Evolutionary conservation across 2,329 filamentous ascomycete species (phyloP).

Genomic region (Fusarium equiseti): DNA sequence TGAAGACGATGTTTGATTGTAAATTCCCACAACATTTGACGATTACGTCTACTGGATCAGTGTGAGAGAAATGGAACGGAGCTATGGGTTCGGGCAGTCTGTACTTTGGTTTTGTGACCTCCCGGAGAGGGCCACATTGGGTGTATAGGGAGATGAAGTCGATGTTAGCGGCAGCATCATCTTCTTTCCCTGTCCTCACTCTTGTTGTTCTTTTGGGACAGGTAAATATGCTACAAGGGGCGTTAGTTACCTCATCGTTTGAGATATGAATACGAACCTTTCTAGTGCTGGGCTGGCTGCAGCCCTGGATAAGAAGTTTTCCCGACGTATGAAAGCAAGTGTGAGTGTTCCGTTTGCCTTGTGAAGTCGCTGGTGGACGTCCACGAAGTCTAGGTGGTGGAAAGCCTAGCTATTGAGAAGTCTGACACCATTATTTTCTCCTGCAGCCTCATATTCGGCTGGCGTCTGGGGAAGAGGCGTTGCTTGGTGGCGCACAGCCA

Average conservation of each 20-base stretch:
- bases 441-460: constrained; percentile 21
- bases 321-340: not conserved
- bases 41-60: constrained; percentile 11
- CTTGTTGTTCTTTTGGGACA: constrained; percentile 33
- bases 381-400: not conserved
- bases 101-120: constrained; percentile 38
- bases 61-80: constrained; percentile 32
- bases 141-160: constrained; percentile 26
- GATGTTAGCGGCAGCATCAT: constrained; percentile 19
- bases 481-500: constrained; percentile 1
- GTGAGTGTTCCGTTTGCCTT: constrained; percentile 9
- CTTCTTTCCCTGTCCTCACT: constrained; percentile 24
- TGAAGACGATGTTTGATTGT: constrained; percentile 82
- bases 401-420: not conserved
- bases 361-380: not conserved
- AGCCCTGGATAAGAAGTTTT: constrained; percentile 20
- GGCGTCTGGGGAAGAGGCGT: not conserved
- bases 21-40: not conserved
- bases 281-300: constrained; percentile 28
- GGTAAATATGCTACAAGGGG: constrained; percentile 30
- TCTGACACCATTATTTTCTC: constrained; percentile 1
- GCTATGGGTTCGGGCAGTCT: constrained; percentile 33
- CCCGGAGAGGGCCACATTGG: constrained; percentile 21
- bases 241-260: constrained; percentile 34
- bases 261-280: constrained; percentile 39